Percentiles rank a stretch among this genome's conserved stretches.
These are phyloP conservation scores for Filosporella fistucella DNA, from an alignment of 495 filamentous ascomycete genomes.

Conservation along the genomic window DNA sequence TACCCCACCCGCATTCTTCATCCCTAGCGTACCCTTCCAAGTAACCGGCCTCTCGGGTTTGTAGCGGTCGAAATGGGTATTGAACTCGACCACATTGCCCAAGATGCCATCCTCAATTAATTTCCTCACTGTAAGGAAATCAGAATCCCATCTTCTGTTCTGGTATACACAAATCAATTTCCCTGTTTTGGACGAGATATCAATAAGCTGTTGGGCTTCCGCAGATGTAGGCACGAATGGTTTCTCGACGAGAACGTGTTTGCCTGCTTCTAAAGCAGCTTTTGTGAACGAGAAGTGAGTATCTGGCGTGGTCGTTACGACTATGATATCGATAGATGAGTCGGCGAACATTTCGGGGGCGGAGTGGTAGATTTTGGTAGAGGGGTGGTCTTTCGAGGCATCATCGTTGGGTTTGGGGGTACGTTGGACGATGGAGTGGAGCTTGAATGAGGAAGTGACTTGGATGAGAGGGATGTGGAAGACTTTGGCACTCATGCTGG, in stretches of 20 bases:
- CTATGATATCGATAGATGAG: conserved; percentile 60
- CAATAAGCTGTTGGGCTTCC: conserved; percentile 68
- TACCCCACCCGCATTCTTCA: conserved; percentile 61
- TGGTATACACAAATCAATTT: conserved; percentile 77
- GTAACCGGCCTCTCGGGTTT: conserved; percentile 48
- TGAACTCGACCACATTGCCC: conserved; percentile 73
- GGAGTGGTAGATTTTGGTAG: conserved; percentile 57
- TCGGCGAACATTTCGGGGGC: conserved; percentile 62
- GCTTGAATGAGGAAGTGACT: conserved; percentile 55
- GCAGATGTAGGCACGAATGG: conserved; percentile 71
- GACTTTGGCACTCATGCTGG: conserved; percentile 74
- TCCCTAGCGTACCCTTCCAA: conserved; percentile 65
- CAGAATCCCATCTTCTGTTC: conserved; percentile 81
- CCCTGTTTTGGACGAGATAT: conserved; percentile 55
- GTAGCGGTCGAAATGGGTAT: conserved; percentile 83
- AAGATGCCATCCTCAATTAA: conserved; percentile 49
- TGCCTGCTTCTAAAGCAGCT: conserved; percentile 65
- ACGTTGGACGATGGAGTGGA: conserved; percentile 79
- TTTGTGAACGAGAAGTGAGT: conserved; percentile 66
- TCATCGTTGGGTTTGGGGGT: conserved; percentile 58
- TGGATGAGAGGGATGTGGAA: conserved; percentile 89
- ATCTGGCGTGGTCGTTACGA: conserved; percentile 72
- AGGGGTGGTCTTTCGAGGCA: conserved; percentile 63
- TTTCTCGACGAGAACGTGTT: conserved; percentile 88
- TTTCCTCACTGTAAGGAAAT: conserved; percentile 72